phyloP scores from a whole-genome alignment of 345 rosid species.

The Citrus australasica region DNA sequence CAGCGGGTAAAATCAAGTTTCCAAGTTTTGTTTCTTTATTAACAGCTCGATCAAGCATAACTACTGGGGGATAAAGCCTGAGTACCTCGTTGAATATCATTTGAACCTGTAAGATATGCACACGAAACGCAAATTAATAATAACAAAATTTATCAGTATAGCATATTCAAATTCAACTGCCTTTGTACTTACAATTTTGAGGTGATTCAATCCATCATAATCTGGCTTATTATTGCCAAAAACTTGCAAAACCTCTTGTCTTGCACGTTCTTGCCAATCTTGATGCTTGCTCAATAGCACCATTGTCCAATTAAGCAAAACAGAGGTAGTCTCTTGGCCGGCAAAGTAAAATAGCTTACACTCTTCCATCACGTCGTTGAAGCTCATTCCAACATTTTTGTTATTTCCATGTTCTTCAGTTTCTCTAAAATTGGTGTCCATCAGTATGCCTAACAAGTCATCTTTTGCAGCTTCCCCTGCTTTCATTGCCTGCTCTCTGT shows the following conservation, averaged over 20 bases:
- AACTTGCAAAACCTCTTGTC: slow-evolving; percentile 52
- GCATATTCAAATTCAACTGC: neutral
- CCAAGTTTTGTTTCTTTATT: slow-evolving; percentile 30
- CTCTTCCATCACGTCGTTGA: slow-evolving; percentile 55
- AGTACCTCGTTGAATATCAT: slow-evolving; percentile 39
- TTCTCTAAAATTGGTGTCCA: slow-evolving; percentile 42
- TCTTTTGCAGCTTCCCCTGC: slow-evolving; percentile 14
- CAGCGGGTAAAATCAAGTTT: slow-evolving; percentile 19
- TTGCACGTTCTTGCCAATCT: slow-evolving; percentile 59
- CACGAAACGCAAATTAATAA: too few species aligned
- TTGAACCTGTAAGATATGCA: slow-evolving; percentile 15
- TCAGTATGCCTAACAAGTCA: slow-evolving; percentile 41
- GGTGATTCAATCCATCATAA: slow-evolving; percentile 31
- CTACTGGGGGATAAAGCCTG: slow-evolving; percentile 35
- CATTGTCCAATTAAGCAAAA: slow-evolving; percentile 53
- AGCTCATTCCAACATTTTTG: slow-evolving; percentile 22
- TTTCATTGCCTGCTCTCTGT: slow-evolving; percentile 34
- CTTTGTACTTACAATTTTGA: slow-evolving; percentile 39
- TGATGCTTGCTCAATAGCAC: slow-evolving; percentile 42
- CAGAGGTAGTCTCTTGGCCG: slow-evolving; percentile 62
- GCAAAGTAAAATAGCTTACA: slow-evolving; percentile 65
- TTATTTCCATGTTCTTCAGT: slow-evolving; percentile 22
- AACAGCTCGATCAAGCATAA: neutral
- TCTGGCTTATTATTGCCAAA: slow-evolving; percentile 34
- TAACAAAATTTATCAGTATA: too few species aligned